Conservation (phyloP, 371 early-diverging fungal genomes). For the Zancudomyces culisetae region DNA sequence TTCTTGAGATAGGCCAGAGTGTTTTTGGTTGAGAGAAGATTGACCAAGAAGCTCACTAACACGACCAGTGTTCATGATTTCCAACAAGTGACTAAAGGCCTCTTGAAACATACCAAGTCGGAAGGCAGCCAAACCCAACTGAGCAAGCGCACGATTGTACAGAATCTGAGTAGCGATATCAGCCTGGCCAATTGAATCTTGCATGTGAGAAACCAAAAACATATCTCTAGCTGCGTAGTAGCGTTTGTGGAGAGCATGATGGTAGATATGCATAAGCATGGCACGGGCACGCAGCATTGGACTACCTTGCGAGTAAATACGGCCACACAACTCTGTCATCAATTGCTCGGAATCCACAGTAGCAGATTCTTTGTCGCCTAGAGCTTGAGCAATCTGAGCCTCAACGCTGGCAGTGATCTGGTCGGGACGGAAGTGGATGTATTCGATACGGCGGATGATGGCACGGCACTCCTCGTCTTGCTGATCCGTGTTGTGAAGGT, state of each 20-base stretch:
- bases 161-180: conserved; percentile 87
- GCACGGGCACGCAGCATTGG: conserved; percentile 84
- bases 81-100: conserved; percentile 66
- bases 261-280: conserved; percentile 91
- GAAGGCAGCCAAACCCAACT: conserved; percentile 94
- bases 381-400: conserved; percentile 10
- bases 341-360: conserved; percentile 25
- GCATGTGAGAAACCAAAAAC: conserved; percentile 93
- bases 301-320: conserved; percentile 65
- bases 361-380: conserved; percentile 13
- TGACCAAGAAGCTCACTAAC: conserved; percentile 89
- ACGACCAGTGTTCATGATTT: conserved; percentile 69
- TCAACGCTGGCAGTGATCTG: conserved; percentile 26
- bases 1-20: conserved; percentile 51
- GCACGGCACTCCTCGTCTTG: conserved; percentile 43
- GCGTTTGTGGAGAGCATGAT: conserved; percentile 84
- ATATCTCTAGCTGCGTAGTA: conserved; percentile 88
- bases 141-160: conserved; percentile 88
- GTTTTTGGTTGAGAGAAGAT: conserved; percentile 60
- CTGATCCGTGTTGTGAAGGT: conserved; percentile 43
- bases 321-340: conserved; percentile 50
- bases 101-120: conserved; percentile 80
- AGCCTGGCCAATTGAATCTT: conserved; percentile 75
- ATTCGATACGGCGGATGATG: conserved; percentile 77
- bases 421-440: conserved; percentile 83